Evolutionary conservation across 2,329 filamentous ascomycete species (phyloP).

Genomic region (Ascochyta clinopodiicola): DNA sequence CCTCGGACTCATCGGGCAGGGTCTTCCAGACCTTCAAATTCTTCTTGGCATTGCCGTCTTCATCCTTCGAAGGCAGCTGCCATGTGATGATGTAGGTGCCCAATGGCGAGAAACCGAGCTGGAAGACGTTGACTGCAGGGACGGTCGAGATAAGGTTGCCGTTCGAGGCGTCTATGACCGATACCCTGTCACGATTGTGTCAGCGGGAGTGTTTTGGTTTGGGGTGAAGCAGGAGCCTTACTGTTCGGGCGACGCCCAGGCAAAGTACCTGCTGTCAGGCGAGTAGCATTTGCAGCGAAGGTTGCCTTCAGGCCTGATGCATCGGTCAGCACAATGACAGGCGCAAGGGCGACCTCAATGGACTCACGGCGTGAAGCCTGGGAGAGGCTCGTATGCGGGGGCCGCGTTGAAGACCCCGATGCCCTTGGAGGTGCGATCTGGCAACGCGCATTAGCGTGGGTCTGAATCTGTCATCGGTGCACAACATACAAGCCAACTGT

Average conservation of each 20-base stretch:
- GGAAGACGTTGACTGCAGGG: conserved; percentile 83
- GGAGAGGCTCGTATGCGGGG: conserved; percentile 82
- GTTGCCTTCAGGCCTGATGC: conserved; percentile 82
- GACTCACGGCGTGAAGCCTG: conserved; percentile 72
- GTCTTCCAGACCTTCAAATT: conserved; percentile 97
- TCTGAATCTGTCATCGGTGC: neutral
- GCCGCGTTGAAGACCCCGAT: conserved; percentile 93
- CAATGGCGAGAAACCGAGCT: conserved; percentile 90
- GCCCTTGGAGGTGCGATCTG: conserved; percentile 91
- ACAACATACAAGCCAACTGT: conserved; percentile 82
- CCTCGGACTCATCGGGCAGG: conserved; percentile 69
- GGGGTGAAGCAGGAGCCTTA: conserved; percentile 44
- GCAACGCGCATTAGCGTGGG: conserved; percentile 19
- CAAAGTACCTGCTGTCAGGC: conserved; percentile 93
- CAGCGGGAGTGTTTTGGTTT: neutral
- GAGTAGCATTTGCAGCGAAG: conserved; percentile 95
- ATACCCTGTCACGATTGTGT: conserved; percentile 64
- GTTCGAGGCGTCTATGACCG: conserved; percentile 79
- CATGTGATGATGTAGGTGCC: conserved; percentile 96
- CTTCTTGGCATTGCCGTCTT: conserved; percentile 89
- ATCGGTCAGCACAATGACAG: conserved; percentile 17
- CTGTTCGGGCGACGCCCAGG: conserved; percentile 86
- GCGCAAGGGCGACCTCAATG: conserved; percentile 7
- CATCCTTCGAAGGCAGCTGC: conserved; percentile 93
- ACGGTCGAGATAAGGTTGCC: conserved; percentile 78